phyloP scores from a whole-genome alignment of 2,329 filamentous ascomycete genomes.

The Apiospora marii region DNA sequence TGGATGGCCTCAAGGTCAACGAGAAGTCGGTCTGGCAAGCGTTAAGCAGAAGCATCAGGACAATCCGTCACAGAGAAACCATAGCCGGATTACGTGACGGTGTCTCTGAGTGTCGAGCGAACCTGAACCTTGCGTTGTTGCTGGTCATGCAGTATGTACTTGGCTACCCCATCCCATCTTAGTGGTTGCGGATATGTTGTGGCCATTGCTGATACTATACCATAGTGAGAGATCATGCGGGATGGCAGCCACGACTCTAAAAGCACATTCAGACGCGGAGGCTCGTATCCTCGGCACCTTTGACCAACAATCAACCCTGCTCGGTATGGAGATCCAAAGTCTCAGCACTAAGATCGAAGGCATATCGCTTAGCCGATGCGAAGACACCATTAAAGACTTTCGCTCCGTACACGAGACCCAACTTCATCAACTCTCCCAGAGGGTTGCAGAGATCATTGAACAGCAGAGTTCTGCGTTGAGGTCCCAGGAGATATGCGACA shows the following conservation, averaged over 20 bases:
- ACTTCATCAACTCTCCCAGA: neutral
- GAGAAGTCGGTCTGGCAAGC: slow-evolving; percentile 1
- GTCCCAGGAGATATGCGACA: neutral
- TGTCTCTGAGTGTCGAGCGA: neutral
- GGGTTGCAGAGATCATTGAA: neutral
- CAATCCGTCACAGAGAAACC: neutral
- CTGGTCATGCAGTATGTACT: neutral
- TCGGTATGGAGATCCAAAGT: neutral
- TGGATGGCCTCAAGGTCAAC: neutral
- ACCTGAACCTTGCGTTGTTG: neutral
- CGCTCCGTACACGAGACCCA: neutral
- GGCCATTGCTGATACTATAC: neutral
- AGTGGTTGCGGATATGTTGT: neutral
- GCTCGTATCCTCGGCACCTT: neutral
- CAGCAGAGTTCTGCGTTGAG: neutral
- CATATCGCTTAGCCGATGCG: neutral
- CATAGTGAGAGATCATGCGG: neutral
- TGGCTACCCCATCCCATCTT: neutral
- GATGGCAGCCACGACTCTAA: neutral
- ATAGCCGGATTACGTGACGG: neutral
- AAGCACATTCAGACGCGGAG: neutral
- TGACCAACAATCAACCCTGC: neutral
- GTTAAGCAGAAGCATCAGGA: neutral
- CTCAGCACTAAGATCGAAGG: neutral
- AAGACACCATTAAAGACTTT: neutral